Base-by-base conservation (phyloP, 768 basidiomycete genomes). In the Candolleomyces eurysporus region DNA sequence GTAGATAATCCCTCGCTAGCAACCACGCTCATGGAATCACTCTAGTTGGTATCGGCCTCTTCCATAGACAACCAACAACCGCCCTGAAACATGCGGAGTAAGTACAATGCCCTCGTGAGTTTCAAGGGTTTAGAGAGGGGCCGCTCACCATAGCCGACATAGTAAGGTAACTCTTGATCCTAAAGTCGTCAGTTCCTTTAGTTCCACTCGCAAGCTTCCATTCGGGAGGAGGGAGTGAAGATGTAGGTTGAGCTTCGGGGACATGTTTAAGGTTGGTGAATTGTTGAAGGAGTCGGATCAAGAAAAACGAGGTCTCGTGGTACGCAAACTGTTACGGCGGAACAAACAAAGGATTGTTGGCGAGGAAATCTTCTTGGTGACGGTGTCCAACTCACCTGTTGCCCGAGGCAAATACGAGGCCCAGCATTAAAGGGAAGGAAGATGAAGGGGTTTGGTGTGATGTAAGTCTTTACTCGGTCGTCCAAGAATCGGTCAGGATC, bases 401-500 rank as follows among this genome's bases (percentile, higher is more conserved):
- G 45, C 17, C 45, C 45, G 6, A 46, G 45, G 19, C 45, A 46
- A 21, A 46, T 46, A 6, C 45, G 16, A 46, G 45, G 45, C 1
- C 45, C 45, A 21, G 45, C 45, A 21, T 46, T 46, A 14, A 46
- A 46, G 6, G 45, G 45, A 14, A 46, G 69, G 67, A 84, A 85
- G 58, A 83, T 82, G 71, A 80, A 83, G 0, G 80, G 76, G 58
- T 81, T 81, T 6, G 75, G 72, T 5, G 74, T 71, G 32, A 84
- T 70, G 64, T 87, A 85, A 64, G 82, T 85, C 6, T 79, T 75
- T 32, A 86, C 60, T 1, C 87, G 75, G 30, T 82, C 78, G 62
- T 89, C 88, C 32, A 89, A 69, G 77, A 88, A 89, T 1, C 88
- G 78, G 61, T 87, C 83, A 0, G 88, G 88, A 66, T 89, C 87